phyloP scores from a whole-genome alignment of 2,329 filamentous ascomycete genomes.

The Pseudopyricularia javanii region DNA sequence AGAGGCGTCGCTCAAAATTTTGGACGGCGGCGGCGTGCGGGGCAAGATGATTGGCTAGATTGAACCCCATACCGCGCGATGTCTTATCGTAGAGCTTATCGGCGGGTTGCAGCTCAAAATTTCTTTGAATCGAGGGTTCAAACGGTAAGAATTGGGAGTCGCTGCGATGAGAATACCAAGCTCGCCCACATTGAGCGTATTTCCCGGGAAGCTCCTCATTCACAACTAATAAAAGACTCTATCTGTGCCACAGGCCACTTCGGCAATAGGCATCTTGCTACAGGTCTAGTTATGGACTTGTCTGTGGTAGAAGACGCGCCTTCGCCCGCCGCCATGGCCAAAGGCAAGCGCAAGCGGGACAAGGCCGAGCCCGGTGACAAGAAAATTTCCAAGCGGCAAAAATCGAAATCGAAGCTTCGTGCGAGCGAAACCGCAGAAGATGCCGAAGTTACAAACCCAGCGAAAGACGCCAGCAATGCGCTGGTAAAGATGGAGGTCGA shows the following conservation, averaged over 20 bases:
- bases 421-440: background rate
- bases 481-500: slow-evolving; percentile 3
- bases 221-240: background rate
- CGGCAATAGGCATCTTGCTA: background rate
- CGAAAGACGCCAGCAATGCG: background rate
- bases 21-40: background rate
- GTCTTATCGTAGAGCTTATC: slow-evolving; percentile 5
- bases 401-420: slow-evolving; percentile 9
- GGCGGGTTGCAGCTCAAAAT: slow-evolving; percentile 4
- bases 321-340: background rate
- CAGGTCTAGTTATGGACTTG: background rate
- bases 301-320: background rate
- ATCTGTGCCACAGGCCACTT: background rate
- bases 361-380: slow-evolving; percentile 13
- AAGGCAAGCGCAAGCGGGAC: slow-evolving; percentile 17
- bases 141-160: background rate
- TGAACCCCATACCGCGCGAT: background rate
- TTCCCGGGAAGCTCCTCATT: background rate
- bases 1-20: background rate
- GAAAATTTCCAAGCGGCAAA: slow-evolving; percentile 11
- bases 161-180: background rate
- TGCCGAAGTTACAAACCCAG: background rate
- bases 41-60: background rate
- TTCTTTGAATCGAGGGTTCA: background rate
- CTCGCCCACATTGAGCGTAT: background rate